Evolutionary conservation across 148 eudicot genomes (phyloP), one percentile per base, ranked within the genome.

Genomic region (Rhododendron williamsianum): DNA sequence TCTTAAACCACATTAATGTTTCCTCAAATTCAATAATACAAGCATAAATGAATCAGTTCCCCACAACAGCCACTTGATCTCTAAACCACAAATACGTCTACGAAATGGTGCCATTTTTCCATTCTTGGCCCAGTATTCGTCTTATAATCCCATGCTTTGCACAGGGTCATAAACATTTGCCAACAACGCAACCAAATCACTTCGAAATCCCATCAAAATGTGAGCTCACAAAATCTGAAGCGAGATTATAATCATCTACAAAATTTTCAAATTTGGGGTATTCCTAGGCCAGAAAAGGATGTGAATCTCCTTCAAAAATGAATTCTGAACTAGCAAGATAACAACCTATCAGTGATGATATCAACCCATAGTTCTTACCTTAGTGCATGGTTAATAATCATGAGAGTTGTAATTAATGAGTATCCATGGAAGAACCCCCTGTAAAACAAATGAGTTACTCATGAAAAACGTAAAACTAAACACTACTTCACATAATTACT

Each of bases 401-500:
- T 96, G 89, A 95, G 91, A 84, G 92, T 93, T 67, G 96, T 96
- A 76, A 96, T 88, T 83, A 86, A 88, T 56, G 99, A 93, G 89
- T 96, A 96, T 77, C 99, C 99, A 84, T 96, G 94, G 88, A 96
- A 96, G 90, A 96, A 96, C 49, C 99, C 99, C 93, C 99, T 96
- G 95, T 76, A 82, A 63, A 85, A 52, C 36, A 85, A 76, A 88
- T 73, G 46, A 11, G 30, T 30, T n/a, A 43, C 82, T 48, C 52
- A 85, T 38, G 77, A 15, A 48, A 10, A 11, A 78, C 6, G 10
- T 6, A 60, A 23, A 21, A 60, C 6, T 21, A 60, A 23, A 58
- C n/a, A 58, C 48, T 78, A 25, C 46, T 78, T 78, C 33, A 78
- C 48, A 30, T 3, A 23, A 18, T 58, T 19, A 21, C 65, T 58